A percentile compares a stretch with the other conserved stretches of the same genome.
These are phyloP conservation scores for Helianthus tuberosus DNA, from an alignment of 129 eudicot species.

Conservation along the genomic window DNA sequence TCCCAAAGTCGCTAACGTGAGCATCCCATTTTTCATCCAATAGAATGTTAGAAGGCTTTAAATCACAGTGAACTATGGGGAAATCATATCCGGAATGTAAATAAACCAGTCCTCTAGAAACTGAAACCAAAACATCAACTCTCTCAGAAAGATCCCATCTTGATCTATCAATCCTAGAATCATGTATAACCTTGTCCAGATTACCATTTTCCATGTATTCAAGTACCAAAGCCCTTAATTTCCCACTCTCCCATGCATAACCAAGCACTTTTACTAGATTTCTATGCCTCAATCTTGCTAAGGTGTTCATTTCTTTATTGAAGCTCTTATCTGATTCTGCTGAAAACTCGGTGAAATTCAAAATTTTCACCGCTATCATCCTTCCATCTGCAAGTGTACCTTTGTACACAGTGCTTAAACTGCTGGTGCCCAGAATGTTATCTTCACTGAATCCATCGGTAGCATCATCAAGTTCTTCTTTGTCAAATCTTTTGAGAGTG, in stretches of 20 bases:
- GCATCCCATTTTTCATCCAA: constrained; percentile 70
- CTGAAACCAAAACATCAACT: constrained; percentile 59
- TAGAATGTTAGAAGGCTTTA: constrained; percentile 92
- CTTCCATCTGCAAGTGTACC: constrained; percentile 65
- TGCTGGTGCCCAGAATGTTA: constrained; percentile 65
- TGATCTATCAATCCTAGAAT: constrained; percentile 26
- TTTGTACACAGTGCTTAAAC: constrained; percentile 87
- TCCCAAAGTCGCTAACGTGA: constrained; percentile 92
- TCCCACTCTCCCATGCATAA: constrained; percentile 88
- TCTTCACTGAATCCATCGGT: constrained; percentile 58
- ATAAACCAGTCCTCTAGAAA: constrained; percentile 71
- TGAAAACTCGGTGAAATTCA: constrained; percentile 59
- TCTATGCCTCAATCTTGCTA: constrained; percentile 67
- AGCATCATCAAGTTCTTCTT: constrained; percentile 56
- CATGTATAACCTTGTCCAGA: constrained; percentile 75
- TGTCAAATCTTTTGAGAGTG: constrained; percentile 56
- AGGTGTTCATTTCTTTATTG: constrained; percentile 64
- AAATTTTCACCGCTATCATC: constrained; percentile 65
- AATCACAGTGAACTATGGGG: constrained; percentile 91
- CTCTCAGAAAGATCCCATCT: constrained; percentile 59
- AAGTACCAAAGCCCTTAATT: constrained; percentile 69
- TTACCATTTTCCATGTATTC: constrained; percentile 95
- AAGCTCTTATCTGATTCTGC: constrained; percentile 71
- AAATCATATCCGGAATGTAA: constrained; percentile 82
- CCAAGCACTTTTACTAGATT: constrained; percentile 87